phyloP scores from a whole-genome alignment of 768 basidiomycete species.

The Tricholoma saponaceum region DNA sequence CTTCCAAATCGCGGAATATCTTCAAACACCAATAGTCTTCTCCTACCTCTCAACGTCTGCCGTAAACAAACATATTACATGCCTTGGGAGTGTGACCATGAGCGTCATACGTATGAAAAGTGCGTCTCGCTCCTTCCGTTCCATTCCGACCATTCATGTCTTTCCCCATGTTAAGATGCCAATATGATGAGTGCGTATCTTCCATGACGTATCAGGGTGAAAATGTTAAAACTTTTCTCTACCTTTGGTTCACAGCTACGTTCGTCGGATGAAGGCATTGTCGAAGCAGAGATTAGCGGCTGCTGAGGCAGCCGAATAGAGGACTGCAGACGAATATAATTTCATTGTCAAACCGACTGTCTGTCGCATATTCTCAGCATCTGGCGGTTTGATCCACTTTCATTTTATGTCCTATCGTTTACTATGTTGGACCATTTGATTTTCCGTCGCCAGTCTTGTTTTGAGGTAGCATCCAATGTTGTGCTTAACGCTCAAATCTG shows the following conservation, averaged over 20 bases:
- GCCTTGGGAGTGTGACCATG: constrained; percentile 93
- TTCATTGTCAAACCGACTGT: neutral
- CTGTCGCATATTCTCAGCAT: no score
- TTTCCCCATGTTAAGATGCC: constrained; percentile 54
- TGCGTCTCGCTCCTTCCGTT: constrained; percentile 29
- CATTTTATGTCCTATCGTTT: neutral
- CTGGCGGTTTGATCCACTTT: neutral
- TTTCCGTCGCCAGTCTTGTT: no score
- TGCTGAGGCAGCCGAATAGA: constrained; percentile 32
- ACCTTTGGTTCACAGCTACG: constrained; percentile 49
- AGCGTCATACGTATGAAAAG: constrained; percentile 85
- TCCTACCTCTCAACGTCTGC: constrained; percentile 87
- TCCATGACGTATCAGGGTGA: neutral
- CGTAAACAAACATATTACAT: constrained; percentile 72
- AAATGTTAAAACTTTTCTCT: neutral
- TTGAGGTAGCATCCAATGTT: no score
- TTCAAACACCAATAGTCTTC: constrained; percentile 46
- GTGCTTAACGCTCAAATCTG: no score
- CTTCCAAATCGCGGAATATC: neutral
- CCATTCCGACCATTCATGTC: neutral
- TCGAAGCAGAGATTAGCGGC: constrained; percentile 60
- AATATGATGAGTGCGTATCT: constrained; percentile 87
- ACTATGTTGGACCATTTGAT: no score
- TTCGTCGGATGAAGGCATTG: constrained; percentile 84
- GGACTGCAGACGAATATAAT: neutral